Evolutionary conservation across 2,329 filamentous ascomycete genomes (phyloP).

Genomic region (Herpotrichia juniperi): DNA sequence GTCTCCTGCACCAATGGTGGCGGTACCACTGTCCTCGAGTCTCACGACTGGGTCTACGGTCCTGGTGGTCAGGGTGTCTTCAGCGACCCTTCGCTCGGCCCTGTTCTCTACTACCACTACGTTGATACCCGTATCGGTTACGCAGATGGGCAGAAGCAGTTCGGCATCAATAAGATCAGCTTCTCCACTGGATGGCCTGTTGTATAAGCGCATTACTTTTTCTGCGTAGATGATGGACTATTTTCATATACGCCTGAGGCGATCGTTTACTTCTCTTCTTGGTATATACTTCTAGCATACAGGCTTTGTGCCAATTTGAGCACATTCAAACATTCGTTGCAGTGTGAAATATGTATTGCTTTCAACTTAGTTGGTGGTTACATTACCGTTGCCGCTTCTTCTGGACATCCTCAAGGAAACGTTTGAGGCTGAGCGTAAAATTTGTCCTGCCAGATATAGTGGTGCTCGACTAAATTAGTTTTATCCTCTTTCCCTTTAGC

Average conservation of each 20-base stretch:
- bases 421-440: too few species aligned
- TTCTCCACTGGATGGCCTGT: conserved; percentile 59
- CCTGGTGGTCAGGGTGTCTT: conserved; percentile 70
- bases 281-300: neutral
- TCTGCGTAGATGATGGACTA: neutral
- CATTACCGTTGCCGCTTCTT: too few species aligned
- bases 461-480: too few species aligned
- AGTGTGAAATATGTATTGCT: too few species aligned
- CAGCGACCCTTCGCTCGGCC: conserved; percentile 55
- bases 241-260: neutral
- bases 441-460: too few species aligned
- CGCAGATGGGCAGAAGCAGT: conserved; percentile 57
- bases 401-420: too few species aligned
- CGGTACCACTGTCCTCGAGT: conserved; percentile 66
- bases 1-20: conserved; percentile 61
- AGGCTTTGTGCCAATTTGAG: neutral
- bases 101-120: conserved; percentile 69
- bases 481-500: too few species aligned
- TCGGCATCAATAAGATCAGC: conserved; percentile 59
- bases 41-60: conserved; percentile 66
- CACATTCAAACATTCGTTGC: too few species aligned
- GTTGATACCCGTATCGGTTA: conserved; percentile 61
- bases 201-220: conserved; percentile 26
- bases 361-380: too few species aligned
- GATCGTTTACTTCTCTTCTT: neutral